Conservation (phyloP, 208 protist species). For the Trypanosomatidae sp. region DNA sequence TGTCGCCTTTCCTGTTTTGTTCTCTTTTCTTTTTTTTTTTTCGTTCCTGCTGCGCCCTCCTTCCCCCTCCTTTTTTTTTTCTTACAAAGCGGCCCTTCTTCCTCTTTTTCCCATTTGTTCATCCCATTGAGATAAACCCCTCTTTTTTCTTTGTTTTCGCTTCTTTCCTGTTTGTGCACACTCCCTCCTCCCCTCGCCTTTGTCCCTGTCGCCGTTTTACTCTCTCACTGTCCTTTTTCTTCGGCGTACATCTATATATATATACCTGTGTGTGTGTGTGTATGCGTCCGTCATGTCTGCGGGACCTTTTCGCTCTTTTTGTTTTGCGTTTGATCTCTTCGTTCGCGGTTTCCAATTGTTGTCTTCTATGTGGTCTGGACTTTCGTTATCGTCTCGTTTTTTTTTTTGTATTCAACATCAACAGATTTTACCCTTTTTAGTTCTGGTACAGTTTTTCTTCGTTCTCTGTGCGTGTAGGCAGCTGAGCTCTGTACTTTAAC, state of each 20-base stretch:
- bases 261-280: not conserved
- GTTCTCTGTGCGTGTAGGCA: not conserved
- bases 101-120: not conserved
- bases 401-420: not conserved
- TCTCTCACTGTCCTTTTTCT: not conserved
- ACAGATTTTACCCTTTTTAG: not conserved
- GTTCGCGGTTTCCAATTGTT: too few species aligned
- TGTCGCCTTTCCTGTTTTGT: not conserved
- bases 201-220: not conserved
- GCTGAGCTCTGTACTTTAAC: not conserved
- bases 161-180: constrained; percentile 3
- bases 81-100: not conserved
- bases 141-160: not conserved
- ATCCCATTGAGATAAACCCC: not conserved
- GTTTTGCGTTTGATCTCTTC: not conserved
- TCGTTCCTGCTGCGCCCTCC: not conserved
- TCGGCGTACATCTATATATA: not conserved
- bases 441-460: not conserved
- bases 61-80: not conserved
- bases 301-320: not conserved
- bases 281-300: not conserved
- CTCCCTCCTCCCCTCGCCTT: too few species aligned
- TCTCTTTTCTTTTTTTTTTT: not conserved
- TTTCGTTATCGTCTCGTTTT: not conserved
- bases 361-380: not conserved